A percentile compares a stretch with the other conserved stretches of the same genome.
These are phyloP conservation scores for Apophysomyces sp. DNA, from an alignment of 371 early-diverging fungal species.

Conservation along the genomic window DNA sequence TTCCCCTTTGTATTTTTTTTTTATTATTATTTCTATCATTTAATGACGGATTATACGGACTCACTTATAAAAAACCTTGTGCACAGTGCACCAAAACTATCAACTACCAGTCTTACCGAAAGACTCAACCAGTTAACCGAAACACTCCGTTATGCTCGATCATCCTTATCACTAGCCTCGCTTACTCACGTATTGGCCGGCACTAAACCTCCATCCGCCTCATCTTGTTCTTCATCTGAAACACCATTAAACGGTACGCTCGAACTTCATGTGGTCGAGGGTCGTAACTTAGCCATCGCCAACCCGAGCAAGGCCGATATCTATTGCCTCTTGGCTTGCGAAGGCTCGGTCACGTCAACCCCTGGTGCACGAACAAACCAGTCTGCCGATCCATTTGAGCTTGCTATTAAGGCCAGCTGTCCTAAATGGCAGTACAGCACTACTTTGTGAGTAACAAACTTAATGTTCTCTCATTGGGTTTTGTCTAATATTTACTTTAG, in stretches of 20 bases:
- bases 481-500: conserved; percentile 23
- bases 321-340: conserved; percentile 51
- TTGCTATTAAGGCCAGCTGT: conserved; percentile 44
- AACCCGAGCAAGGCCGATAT: conserved; percentile 43
- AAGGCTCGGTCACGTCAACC: conserved; percentile 45
- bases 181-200: conserved; percentile 18
- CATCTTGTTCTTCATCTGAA: conserved; percentile 20
- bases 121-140: conserved; percentile 17
- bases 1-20: neutral
- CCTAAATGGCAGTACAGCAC: conserved; percentile 71
- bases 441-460: conserved; percentile 56
- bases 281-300: conserved; percentile 40
- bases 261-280: conserved; percentile 41
- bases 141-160: conserved; percentile 21
- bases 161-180: conserved; percentile 18
- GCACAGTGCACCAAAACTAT: conserved; percentile 15
- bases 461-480: neutral
- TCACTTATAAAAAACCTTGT: conserved; percentile 23
- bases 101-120: conserved; percentile 14
- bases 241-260: conserved; percentile 22
- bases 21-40: neutral
- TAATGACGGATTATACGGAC: conserved; percentile 24
- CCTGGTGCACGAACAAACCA: conserved; percentile 19
- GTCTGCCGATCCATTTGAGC: conserved; percentile 33
- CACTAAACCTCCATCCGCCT: conserved; percentile 1